A percentile compares a stretch with the other conserved stretches of the same genome.
Conservation (phyloP, 768 basidiomycete genomes). For the Neoboletus brunneissimus region DNA sequence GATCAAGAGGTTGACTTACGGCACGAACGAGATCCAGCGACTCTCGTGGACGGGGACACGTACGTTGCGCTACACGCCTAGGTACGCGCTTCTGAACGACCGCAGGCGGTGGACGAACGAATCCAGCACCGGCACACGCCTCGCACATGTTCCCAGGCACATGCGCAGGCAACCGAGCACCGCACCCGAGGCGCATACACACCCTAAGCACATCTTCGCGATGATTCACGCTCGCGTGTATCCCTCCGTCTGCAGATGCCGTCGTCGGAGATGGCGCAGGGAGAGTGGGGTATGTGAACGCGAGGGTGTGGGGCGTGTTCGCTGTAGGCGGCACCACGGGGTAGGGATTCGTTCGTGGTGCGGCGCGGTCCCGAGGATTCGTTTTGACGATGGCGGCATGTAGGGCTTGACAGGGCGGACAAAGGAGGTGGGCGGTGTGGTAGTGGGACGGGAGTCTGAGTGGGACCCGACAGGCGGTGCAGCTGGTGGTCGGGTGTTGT, state of each 20-base stretch:
- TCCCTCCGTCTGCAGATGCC: not conserved
- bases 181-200: constrained; percentile 24
- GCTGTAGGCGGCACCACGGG: not conserved
- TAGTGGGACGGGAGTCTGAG: not conserved
- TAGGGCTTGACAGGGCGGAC: constrained; percentile 11
- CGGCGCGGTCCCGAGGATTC: not conserved
- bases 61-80: not conserved
- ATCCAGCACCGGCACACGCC: constrained; percentile 11
- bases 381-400: not conserved
- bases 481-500: not conserved
- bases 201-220: not conserved
- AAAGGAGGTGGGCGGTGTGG: constrained; percentile 1
- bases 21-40: not conserved
- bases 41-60: not conserved
- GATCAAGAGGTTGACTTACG: not conserved
- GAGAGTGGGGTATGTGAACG: not conserved
- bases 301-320: not conserved
- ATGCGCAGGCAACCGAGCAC: constrained; percentile 2
- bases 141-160: constrained; percentile 8
- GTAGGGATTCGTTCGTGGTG: not conserved
- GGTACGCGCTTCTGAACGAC: not conserved
- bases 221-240: not conserved
- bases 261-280: not conserved
- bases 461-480: constrained; percentile 6
- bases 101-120: not conserved